Evolutionary conservation across 2,329 filamentous ascomycete species (phyloP), one percentile per base, ranked within the genome.

Genomic region (Aureobasidium leucospermi): DNA sequence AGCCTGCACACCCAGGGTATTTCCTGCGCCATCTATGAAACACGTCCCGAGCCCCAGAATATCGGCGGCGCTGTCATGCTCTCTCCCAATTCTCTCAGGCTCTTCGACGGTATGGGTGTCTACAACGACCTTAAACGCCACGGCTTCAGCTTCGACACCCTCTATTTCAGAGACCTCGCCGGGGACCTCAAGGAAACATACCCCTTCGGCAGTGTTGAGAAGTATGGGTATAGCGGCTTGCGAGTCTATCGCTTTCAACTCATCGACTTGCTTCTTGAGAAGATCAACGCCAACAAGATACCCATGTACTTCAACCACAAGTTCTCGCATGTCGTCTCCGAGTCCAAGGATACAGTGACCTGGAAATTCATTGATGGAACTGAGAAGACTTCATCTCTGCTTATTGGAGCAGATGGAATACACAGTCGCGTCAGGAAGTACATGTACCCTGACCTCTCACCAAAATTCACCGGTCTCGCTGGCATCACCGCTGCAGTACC

Each of bases 81-180:
- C 2, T 82, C 81, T 0, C 82, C 83, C 5, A 85, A 85, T 57
- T 80, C 81, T 0, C 74, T 85, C 1, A 74, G 75, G 4, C 73
- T 84, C 41, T 74, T 86, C 0, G 78, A 84, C 62, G 67, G 66
- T 0, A 68, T 85, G 0, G 77, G 73, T 0, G 70, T 83, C 2
- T 82, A 82, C 64, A 47, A 74, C 1, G 71, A 73, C 2, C 71
- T 85, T 52, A 69, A 71, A 7, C 62, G 70, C 0, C 71, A 76
- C 8, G 79, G 77, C 43, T 82, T 76, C 68, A 74, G 78, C n/a
- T 83, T 84, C 61, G 75, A 81, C 1, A 70, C 70, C 0, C 71
- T 83, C 0, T 70, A 78, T 41, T 83, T 80, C 66, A 73, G 72
- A 34, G 73, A 77, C 45, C 66, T 65, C 46, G 59, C 63, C 1